A percentile compares a stretch with the other conserved stretches of the same genome.
Conservation (phyloP, 345 rosid genomes). For the Gossypium bickii region DNA sequence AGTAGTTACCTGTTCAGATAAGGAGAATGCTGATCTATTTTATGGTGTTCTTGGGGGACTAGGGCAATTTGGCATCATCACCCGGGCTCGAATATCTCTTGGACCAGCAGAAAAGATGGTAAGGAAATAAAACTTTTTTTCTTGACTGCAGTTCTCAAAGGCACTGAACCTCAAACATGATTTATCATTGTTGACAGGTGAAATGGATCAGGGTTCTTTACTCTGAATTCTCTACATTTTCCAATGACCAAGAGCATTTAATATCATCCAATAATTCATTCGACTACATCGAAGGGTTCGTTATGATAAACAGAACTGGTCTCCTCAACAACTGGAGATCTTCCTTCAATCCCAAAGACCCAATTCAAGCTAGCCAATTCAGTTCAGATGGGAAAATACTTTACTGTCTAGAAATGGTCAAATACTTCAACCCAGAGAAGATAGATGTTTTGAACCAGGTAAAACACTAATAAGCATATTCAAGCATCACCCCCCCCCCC, state of each 20-base stretch:
- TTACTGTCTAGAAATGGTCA: constrained; percentile 82
- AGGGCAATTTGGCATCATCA: constrained; percentile 95
- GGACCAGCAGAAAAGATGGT: constrained; percentile 71
- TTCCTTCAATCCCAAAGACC: constrained; percentile 68
- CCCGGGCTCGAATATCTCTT: constrained; percentile 72
- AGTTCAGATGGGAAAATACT: constrained; percentile 68
- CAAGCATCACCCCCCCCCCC: neutral
- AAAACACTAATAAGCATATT: constrained; percentile 12
- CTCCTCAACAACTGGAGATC: constrained; percentile 80
- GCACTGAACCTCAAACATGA: constrained; percentile 13
- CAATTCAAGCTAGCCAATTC: constrained; percentile 66
- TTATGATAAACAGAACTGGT: constrained; percentile 67
- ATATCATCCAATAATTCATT: constrained; percentile 55
- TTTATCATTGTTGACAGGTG: constrained; percentile 46
- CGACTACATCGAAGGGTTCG: constrained; percentile 92
- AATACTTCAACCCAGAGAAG: constrained; percentile 62
- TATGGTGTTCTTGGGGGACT: constrained; percentile 90
- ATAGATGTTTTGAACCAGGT: constrained; percentile 45
- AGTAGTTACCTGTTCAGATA: constrained; percentile 68
- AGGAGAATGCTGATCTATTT: constrained; percentile 74
- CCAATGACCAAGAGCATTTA: constrained; percentile 76
- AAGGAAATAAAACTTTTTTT: constrained; percentile 7
- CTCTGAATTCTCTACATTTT: constrained; percentile 71
- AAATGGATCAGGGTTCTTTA: constrained; percentile 90
- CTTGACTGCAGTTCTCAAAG: neutral